Percentiles rank a stretch among this genome's conserved stretches.
Conservation (phyloP, 2,329 filamentous ascomycete species). For the Dendryphion nanum region DNA sequence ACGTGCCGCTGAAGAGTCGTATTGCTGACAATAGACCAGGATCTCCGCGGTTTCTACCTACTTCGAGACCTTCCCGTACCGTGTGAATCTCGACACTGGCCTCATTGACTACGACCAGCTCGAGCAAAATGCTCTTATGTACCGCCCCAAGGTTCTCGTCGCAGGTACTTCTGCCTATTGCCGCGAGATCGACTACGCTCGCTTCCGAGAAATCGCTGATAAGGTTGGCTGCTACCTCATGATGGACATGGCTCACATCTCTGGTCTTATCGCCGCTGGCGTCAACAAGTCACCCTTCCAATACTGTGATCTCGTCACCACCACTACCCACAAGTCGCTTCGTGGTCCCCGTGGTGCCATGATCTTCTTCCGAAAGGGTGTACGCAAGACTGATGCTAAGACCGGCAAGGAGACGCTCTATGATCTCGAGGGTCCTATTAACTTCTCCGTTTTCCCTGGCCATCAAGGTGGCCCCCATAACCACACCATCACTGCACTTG, state of each 20-base stretch:
- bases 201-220: constrained; percentile 86
- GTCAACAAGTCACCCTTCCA: constrained; percentile 88
- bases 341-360: constrained; percentile 92
- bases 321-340: constrained; percentile 96
- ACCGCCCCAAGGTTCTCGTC: constrained; percentile 93
- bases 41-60: constrained; percentile 99
- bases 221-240: constrained; percentile 91
- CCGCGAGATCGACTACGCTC: constrained; percentile 90
- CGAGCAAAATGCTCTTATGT: constrained; percentile 81
- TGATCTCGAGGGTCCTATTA: constrained; percentile 90
- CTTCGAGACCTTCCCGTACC: constrained; percentile 96
- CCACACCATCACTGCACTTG: constrained; percentile 94
- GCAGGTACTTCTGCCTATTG: constrained; percentile 96
- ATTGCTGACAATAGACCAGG: constrained; percentile 29
- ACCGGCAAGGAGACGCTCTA: constrained; percentile 83
- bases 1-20: background rate
- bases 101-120: constrained; percentile 93
- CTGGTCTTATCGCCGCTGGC: constrained; percentile 86
- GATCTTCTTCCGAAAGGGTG: constrained; percentile 97
- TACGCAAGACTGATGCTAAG: constrained; percentile 79
- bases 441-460: constrained; percentile 93
- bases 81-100: constrained; percentile 84
- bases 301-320: constrained; percentile 92
- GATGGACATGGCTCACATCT: constrained; percentile 97
- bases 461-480: constrained; percentile 98